Percentiles rank a stretch among this genome's conserved stretches.
phyloP scores from a whole-genome alignment of 495 filamentous ascomycete genomes.

The Niebla homalea region DNA sequence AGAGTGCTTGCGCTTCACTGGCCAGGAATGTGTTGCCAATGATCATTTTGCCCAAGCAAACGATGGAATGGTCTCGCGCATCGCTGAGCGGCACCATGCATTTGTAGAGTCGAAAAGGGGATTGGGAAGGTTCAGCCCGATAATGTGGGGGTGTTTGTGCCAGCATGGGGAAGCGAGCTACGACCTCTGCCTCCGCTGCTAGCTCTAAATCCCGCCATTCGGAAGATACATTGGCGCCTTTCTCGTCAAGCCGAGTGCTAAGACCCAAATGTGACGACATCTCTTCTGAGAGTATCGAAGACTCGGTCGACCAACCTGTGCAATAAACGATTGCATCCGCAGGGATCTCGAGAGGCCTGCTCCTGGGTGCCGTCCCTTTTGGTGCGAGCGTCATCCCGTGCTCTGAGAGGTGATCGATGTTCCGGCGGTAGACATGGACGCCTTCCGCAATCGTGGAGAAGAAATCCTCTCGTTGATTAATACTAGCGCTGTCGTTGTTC shows the following conservation, averaged over 20 bases:
- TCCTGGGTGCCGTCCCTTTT: neutral
- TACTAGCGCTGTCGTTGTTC: constrained; percentile 24
- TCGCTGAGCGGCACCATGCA: constrained; percentile 25
- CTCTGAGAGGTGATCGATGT: constrained; percentile 15
- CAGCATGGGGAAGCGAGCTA: constrained; percentile 27
- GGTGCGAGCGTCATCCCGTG: neutral
- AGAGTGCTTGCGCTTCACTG: constrained; percentile 32
- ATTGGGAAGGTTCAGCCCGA: constrained; percentile 7
- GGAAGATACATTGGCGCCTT: no score
- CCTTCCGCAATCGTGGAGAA: constrained; percentile 25
- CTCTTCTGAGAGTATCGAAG: neutral
- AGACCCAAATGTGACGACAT: neutral
- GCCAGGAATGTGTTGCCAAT: constrained; percentile 29
- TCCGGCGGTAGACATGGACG: constrained; percentile 24
- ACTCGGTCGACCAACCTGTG: neutral
- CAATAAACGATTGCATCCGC: neutral
- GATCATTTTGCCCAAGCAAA: constrained; percentile 27
- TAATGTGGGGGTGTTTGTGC: constrained; percentile 21
- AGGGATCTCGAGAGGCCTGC: neutral
- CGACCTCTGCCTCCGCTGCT: constrained; percentile 19
- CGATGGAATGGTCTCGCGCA: constrained; percentile 20
- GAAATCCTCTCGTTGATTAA: constrained; percentile 26
- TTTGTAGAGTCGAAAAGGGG: constrained; percentile 29
- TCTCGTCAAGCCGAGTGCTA: no score
- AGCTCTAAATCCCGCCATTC: neutral